Base-by-base conservation (phyloP, 2,329 filamentous ascomycete genomes). In the Cladosporium cucumerinum region DNA sequence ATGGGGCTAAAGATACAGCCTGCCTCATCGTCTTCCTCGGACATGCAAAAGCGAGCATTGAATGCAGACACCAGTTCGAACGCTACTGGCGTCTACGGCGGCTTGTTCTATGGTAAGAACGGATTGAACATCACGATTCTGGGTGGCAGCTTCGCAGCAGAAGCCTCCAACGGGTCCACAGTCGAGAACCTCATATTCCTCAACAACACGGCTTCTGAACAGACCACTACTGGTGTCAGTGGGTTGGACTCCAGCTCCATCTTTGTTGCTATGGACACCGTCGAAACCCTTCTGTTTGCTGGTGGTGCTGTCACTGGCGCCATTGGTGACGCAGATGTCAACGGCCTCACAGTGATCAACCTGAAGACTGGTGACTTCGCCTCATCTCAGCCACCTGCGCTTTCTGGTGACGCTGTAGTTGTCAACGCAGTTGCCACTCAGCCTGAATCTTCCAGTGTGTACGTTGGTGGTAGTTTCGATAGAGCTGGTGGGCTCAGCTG, bases 381-480 rank as follows among this genome's bases (percentile, higher is more conserved):
- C 12, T 80, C 82, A 64, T 84, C 82, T 2, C 93, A 97, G 72
- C 92, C 94, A 1, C 88, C 93, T 30, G 84, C 89, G 1, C 82
- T 98, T 2, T 83, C 83, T 12, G 93, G 94, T 16, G 81, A 82
- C 6, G 85, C 87, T 67, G 87, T 88, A 28, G 86, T 87, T 2
- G 93, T 98, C 49, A 89, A 92, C 65, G 82, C 90, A 30, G 92
- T 99, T 70, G 85, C 87, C 12, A 82, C 88, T 10, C 89, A 89
- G 63, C 90, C 91, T 0, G 85, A 85, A 63, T 87, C 87, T 21
- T 82, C 84, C 1, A 87, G 95, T 59, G 83, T 99, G 14, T 99
- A 90, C 73, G 90, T 99, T 34, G 94, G 90, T 43, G 95, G 95
- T 34, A 87, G 85, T 11, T 99, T 98, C 73, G 82, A 86, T n/a